Conservation (phyloP, 805 yeast species). For the Metschnikowia colocasiae region DNA sequence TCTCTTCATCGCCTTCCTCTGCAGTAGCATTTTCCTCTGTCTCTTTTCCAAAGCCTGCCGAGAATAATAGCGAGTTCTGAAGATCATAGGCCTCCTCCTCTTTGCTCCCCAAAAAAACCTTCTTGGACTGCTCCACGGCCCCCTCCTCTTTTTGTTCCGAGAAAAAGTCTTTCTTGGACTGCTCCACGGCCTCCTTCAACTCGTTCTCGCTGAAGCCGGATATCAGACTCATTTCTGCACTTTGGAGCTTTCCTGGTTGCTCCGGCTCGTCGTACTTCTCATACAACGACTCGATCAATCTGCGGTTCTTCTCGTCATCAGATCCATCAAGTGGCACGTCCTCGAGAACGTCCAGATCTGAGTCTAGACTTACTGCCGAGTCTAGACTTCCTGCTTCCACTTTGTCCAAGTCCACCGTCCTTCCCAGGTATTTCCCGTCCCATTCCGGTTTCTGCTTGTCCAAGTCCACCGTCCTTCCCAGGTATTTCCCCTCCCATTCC, state of each 20-base stretch:
- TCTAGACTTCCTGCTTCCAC: too few relatives aligned
- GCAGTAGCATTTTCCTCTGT: constrained; percentile 24
- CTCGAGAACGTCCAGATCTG: constrained; percentile 23
- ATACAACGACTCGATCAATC: constrained; percentile 37
- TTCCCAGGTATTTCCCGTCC: too few relatives aligned
- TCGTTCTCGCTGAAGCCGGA: constrained; percentile 32
- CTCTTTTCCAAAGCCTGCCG: neutral
- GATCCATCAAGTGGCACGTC: constrained; percentile 23
- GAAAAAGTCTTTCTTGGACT: constrained; percentile 42
- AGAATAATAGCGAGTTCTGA: neutral
- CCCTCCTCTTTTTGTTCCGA: constrained; percentile 17
- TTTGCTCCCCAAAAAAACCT: constrained; percentile 39
- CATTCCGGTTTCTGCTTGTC: too few relatives aligned
- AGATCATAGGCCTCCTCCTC: neutral
- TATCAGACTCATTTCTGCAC: neutral
- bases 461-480: too few relatives aligned
- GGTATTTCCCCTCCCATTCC: too few relatives aligned
- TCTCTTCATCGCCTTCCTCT: constrained; percentile 2
- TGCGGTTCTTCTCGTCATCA: constrained; percentile 27
- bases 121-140: constrained; percentile 48
- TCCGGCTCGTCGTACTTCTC: constrained; percentile 22
- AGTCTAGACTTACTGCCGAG: constrained; percentile 4
- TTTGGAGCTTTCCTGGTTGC: neutral
- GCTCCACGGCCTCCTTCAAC: constrained; percentile 45
- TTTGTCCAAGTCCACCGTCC: neutral